Percentiles rank a stretch among this genome's conserved stretches.
These are phyloP conservation scores for Hirschioporus abietinus DNA, from an alignment of 768 basidiomycete species.

Conservation along the genomic window DNA sequence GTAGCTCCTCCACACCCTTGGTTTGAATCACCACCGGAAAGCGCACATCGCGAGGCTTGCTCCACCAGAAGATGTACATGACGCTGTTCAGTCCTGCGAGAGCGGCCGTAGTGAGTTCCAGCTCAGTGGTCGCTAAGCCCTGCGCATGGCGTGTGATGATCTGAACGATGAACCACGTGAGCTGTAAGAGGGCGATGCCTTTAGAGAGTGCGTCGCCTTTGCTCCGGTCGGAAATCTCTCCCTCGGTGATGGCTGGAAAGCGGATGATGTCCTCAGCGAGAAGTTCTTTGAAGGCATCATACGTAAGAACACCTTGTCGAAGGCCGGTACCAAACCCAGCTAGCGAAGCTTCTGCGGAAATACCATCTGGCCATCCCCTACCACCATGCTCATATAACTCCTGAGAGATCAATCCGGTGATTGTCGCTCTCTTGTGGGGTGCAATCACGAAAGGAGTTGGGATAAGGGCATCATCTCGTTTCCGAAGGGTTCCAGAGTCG, in stretches of 20 bases:
- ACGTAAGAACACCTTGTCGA: background rate
- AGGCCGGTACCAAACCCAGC: background rate
- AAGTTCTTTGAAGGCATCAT: background rate
- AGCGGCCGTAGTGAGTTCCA: background rate
- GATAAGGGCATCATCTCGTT: no score
- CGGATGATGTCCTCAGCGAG: background rate
- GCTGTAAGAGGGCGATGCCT: background rate
- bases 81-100: background rate
- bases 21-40: background rate
- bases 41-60: conserved; percentile 8
- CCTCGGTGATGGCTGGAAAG: background rate
- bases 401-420: no score
- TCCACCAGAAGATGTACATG: conserved; percentile 9
- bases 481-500: no score
- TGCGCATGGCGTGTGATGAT: background rate
- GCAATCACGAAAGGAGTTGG: no score
- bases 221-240: background rate
- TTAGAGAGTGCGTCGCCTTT: background rate
- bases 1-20: background rate
- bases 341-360: no score
- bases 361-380: no score
- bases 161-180: background rate
- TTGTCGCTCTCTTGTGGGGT: no score
- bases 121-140: background rate
- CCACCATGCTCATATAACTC: no score